Evolutionary conservation across 139 green algal genomes (phyloP).

Genomic region (Picochlorum sp.): DNA sequence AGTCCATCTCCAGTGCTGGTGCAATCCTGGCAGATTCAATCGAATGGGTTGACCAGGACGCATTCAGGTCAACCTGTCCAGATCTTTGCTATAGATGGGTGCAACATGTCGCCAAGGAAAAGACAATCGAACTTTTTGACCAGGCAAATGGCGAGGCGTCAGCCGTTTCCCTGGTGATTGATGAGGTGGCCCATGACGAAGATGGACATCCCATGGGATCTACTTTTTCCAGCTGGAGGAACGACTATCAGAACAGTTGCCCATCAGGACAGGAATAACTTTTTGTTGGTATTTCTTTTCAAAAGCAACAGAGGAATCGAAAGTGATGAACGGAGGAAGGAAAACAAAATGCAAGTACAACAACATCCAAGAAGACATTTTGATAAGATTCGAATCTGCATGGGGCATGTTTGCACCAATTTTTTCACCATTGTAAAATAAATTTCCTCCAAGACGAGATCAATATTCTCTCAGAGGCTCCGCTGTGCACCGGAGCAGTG

Average conservation of each 20-base stretch:
- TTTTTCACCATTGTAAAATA: too few relatives aligned
- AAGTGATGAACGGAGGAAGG: too few relatives aligned
- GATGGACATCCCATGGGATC: constrained; percentile 1
- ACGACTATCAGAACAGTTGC: not conserved
- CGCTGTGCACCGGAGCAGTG: not conserved
- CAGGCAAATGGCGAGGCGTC: not conserved
- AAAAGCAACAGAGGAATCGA: too few relatives aligned
- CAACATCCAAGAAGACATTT: too few relatives aligned
- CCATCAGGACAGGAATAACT: not conserved
- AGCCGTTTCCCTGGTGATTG: not conserved
- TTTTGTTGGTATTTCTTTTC: too few relatives aligned
- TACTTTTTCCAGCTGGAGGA: not conserved
- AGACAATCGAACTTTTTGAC: not conserved
- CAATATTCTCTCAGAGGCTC: too few relatives aligned
- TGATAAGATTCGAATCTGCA: too few relatives aligned
- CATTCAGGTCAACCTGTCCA: not conserved
- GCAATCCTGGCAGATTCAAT: not conserved
- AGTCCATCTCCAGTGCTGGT: not conserved
- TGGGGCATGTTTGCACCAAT: too few relatives aligned
- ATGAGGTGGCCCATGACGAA: not conserved
- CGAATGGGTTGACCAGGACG: constrained; percentile 1
- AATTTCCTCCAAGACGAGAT: too few relatives aligned
- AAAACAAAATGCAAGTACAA: too few relatives aligned
- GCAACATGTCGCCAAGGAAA: not conserved
- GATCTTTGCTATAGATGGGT: constrained; percentile 1